Conservation (phyloP, 23 red algal species). For the Agarophyton chilense region DNA sequence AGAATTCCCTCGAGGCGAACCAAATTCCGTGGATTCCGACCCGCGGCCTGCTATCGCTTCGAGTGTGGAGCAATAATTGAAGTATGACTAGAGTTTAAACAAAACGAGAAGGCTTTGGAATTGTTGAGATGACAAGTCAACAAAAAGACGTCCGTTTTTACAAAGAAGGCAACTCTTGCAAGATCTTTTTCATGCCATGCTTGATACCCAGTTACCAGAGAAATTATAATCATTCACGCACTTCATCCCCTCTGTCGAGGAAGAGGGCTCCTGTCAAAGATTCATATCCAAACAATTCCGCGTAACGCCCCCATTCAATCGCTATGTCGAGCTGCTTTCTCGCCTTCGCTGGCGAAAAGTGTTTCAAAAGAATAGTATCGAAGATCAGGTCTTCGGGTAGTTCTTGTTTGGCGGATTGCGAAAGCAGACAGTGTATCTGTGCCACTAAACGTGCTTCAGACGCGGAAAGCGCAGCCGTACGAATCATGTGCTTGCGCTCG, state of each 20-base stretch:
- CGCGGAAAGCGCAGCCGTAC: conserved; percentile 59
- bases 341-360: conserved; percentile 89
- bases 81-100: neutral
- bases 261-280: conserved; percentile 82
- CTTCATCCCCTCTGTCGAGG: conserved; percentile 78
- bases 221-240: conserved; percentile 19
- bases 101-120: neutral
- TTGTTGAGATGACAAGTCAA: neutral
- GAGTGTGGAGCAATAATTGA: neutral
- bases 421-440: conserved; percentile 79
- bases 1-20: conserved; percentile 40
- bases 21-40: neutral
- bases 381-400: conserved; percentile 97
- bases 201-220: neutral
- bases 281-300: conserved; percentile 98
- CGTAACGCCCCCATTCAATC: conserved; percentile 99
- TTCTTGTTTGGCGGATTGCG: conserved; percentile 58
- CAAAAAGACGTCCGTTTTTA: neutral
- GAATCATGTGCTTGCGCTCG: conserved; percentile 91
- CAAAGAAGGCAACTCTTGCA: neutral
- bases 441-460: conserved; percentile 80
- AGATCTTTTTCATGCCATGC: neutral
- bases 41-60: neutral
- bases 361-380: conserved; percentile 92
- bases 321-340: conserved; percentile 94